A percentile compares a stretch with the other conserved stretches of the same genome.
Conservation (phyloP, 2,329 filamentous ascomycete genomes). For the Capronia coronata region DNA sequence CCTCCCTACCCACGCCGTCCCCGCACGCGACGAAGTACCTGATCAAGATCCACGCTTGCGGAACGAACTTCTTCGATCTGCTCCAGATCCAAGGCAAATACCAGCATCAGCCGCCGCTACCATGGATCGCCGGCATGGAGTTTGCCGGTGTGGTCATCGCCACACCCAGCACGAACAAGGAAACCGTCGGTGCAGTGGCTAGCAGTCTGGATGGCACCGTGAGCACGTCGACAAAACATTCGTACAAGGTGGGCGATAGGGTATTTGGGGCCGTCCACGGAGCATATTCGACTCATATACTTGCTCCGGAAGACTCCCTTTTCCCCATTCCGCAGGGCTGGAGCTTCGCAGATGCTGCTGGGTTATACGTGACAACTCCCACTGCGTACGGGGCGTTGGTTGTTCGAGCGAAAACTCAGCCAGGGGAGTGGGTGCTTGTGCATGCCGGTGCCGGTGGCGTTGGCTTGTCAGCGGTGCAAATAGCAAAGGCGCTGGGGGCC, state of each 20-base stretch:
- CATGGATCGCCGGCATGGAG: conserved; percentile 80
- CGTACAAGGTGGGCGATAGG: conserved; percentile 68
- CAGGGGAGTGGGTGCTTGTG: conserved; percentile 79
- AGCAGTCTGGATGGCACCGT: conserved; percentile 33
- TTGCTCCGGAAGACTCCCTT: conserved; percentile 59
- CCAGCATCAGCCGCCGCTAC: conserved; percentile 80
- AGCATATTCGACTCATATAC: conserved; percentile 72
- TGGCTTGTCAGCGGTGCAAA: conserved; percentile 82
- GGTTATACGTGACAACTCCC: conserved; percentile 84
- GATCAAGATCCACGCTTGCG: conserved; percentile 76
- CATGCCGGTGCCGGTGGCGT: conserved; percentile 92
- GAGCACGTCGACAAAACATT: conserved; percentile 37
- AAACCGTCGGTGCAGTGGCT: conserved; percentile 24
- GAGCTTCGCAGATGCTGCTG: conserved; percentile 77
- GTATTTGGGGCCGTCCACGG: conserved; percentile 86
- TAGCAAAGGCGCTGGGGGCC: conserved; percentile 86
- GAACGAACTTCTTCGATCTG: conserved; percentile 95
- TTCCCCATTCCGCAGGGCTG: conserved; percentile 72
- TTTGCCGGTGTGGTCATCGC: conserved; percentile 74
- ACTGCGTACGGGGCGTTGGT: conserved; percentile 84
- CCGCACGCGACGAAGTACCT: conserved; percentile 72
- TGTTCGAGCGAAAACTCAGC: conserved; percentile 65
- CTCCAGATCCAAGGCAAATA: conserved; percentile 95
- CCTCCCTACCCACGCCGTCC: conserved; percentile 65
- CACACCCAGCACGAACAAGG: conserved; percentile 45